Base-by-base conservation (phyloP, 179 eudicot species). In the Beta macrorhiza region DNA sequence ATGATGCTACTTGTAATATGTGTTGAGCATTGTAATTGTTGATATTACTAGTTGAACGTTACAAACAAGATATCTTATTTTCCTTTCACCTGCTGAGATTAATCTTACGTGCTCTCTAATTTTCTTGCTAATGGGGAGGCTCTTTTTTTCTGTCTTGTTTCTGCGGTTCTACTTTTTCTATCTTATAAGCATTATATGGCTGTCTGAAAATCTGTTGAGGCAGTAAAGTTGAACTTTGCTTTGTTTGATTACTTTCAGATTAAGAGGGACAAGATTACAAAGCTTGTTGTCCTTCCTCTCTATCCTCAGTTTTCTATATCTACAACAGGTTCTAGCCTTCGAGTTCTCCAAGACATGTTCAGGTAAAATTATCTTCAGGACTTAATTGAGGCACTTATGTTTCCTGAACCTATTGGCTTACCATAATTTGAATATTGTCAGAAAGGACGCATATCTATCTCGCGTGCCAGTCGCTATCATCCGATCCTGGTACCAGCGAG, bases 221-320 rank as follows among this genome's bases (percentile, higher is more conserved):
- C 53, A 9, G 0, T 9, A 49, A 69, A 57, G 76, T 37, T 82
- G 29, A 77, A 19, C 13, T 12, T 77, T 65, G 55, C 74, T 59
- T 61, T 14, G 61, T 78, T 71, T 64, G 5, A 3, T 72, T 81
- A 59, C 80, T 32, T 70, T 56, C 70, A 94, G 98, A 94, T 94
- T 78, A 94, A 92, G 84, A 93, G 80, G 84, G 98, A 94, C 83
- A 89, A 84, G 82, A 90, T 94, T 68, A 90, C 93, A 70, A 93
- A 77, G 88, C 97, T 94, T 61, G 97, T 94, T 51, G 89, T 94
- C 67, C 90, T 94, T 62, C 98, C 98, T 57, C 93, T 94, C 11
- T 94, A 94, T 79, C 98, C 98, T 75, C 98, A 94, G 77, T 94
- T 80, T 82, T 94, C 98, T 51, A 93, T 94, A 85, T 94, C 98